Base-by-base conservation (phyloP, 2,329 filamentous ascomycete species). In the Lasiodiplodia theobromae region DNA sequence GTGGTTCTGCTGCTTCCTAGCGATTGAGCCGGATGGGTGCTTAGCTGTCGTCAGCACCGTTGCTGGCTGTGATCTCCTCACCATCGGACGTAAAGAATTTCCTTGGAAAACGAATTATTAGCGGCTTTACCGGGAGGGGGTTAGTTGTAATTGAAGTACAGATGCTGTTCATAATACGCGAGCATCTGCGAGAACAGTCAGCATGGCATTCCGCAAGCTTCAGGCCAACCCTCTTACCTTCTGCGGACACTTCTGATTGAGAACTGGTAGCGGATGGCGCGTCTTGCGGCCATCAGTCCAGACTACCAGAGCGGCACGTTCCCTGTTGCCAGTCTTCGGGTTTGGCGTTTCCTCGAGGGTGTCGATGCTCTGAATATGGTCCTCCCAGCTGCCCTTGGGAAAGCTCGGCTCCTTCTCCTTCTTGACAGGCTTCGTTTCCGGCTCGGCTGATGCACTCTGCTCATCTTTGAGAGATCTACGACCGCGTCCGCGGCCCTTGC, bases 221-320 rank as follows among this genome's bases (percentile, higher is more conserved):
- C n/a, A 66, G 37, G 53, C n/a, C 4, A 28, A 54, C 31, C 47
- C 14, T 58, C 67, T 81, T 68, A 91, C 91, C 85, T 90, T 92
- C 75, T 95, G 92, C 0, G 92, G 92, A 72, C 91, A 94, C 73
- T 93, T 90, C 74, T 89, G 86, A 74, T 94, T 92, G 8, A 94
- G 86, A 16, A 89, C 85, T 23, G 84, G 78, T 18, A 92, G 88
- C 11, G 88, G 85, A 74, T 95, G 92, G 75, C 92, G 89, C 0
- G 91, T 92, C 82, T 93, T 94, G 58, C 87, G 83, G 10, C 88
- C 89, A 70, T 91, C 89, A 73, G 89, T 90, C 92, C 92, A 95
- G 14, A 88, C 87, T 38, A 94, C 80, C 72, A 90, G 93, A 0
- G 91, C 91, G 38, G 88, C 84, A 16, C 92, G 82, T 69, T 85